Conservation (phyloP, 2,329 filamentous ascomycete genomes). For the Trichoderma aggressivum region DNA sequence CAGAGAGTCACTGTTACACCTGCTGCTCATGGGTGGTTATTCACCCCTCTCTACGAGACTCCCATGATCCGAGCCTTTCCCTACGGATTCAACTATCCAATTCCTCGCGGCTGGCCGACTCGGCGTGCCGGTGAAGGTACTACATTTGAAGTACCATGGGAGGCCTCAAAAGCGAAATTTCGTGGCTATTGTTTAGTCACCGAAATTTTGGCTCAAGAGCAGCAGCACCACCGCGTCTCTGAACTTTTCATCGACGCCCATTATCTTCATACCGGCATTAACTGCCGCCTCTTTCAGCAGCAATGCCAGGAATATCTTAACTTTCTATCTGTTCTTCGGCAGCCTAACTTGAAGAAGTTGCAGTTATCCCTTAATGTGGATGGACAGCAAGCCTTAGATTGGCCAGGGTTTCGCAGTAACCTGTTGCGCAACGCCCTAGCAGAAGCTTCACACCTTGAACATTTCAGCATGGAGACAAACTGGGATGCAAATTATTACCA, state of each 20-base stretch:
- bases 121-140: not conserved
- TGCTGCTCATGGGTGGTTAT: slow-evolving; percentile 36
- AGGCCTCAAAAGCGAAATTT: not conserved
- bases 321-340: not conserved
- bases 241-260: not conserved
- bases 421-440: not conserved
- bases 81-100: not conserved
- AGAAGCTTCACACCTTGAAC: not conserved
- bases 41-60: slow-evolving; percentile 39
- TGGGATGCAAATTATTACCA: not conserved
- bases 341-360: not conserved
- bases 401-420: not conserved
- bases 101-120: not conserved
- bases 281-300: not conserved
- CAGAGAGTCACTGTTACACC: slow-evolving; percentile 38
- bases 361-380: not conserved
- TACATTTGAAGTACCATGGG: not conserved
- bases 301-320: not conserved
- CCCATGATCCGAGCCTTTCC: slow-evolving; percentile 40
- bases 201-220: not conserved
- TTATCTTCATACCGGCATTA: not conserved
- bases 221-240: not conserved
- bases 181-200: not conserved
- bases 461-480: not conserved
- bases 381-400: not conserved